A percentile compares a stretch with the other conserved stretches of the same genome.
phyloP scores from a whole-genome alignment of 2,329 filamentous ascomycete genomes.

The Tolypocladium capitatum region DNA sequence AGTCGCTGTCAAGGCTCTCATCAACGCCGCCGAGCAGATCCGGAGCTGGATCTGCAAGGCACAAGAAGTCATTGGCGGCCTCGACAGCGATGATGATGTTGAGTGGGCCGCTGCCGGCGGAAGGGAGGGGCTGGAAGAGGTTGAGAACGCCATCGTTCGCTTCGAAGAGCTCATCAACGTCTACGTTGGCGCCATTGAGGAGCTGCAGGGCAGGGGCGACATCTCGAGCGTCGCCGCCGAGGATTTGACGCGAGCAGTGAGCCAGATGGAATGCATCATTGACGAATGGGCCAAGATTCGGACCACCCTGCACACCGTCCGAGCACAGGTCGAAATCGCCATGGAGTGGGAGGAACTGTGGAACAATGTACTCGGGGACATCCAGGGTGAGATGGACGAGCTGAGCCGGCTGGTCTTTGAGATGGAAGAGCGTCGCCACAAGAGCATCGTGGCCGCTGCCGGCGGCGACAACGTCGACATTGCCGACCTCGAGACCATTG shows the following conservation, averaged over 20 bases:
- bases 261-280: slow-evolving; percentile 81
- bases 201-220: slow-evolving; percentile 68
- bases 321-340: slow-evolving; percentile 84
- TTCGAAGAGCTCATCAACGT: slow-evolving; percentile 87
- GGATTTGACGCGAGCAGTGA: slow-evolving; percentile 62
- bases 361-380: slow-evolving; percentile 86
- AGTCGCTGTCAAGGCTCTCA: slow-evolving; percentile 69
- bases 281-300: slow-evolving; percentile 77
- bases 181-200: slow-evolving; percentile 88
- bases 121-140: slow-evolving; percentile 61
- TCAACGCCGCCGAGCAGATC: slow-evolving; percentile 84
- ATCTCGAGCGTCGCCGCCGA: slow-evolving; percentile 56
- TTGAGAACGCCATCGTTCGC: slow-evolving; percentile 60
- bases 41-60: slow-evolving; percentile 89
- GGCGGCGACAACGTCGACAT: slow-evolving; percentile 62
- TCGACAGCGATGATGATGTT: slow-evolving; percentile 93
- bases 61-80: slow-evolving; percentile 70
- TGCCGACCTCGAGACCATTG: slow-evolving; percentile 81
- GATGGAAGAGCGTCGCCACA: slow-evolving; percentile 92
- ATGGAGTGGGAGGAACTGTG: slow-evolving; percentile 99
- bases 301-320: slow-evolving; percentile 61
- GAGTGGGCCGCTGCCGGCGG: slow-evolving; percentile 92
- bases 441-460: slow-evolving; percentile 51
- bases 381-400: slow-evolving; percentile 73
- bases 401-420: slow-evolving; percentile 78